Conservation (phyloP, 306 rosid species). For the Adenanthera pavonina region DNA sequence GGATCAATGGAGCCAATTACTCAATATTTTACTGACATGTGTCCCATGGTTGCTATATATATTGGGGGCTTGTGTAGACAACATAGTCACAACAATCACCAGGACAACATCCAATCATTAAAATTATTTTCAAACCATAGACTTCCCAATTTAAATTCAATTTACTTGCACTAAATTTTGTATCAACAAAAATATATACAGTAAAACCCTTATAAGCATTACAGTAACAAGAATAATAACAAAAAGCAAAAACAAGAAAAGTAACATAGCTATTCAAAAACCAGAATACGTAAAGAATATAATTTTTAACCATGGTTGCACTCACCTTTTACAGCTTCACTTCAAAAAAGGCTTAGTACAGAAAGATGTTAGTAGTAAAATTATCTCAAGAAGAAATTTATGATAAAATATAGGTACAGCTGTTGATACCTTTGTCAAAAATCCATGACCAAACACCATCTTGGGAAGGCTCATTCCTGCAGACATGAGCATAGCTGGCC, state of each 20-base stretch:
- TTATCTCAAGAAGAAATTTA: slow-evolving; percentile 35
- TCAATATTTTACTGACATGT: too few relatives aligned
- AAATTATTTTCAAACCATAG: not conserved
- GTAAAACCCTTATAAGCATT: not conserved
- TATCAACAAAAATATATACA: not conserved
- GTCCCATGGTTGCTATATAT: not conserved
- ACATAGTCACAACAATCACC: not conserved
- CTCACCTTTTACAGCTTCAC: slow-evolving; percentile 28
- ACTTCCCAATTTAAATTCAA: not conserved
- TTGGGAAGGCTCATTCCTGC: slow-evolving; percentile 91
- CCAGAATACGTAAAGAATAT: not conserved
- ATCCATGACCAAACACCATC: slow-evolving; percentile 97
- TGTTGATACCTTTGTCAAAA: slow-evolving; percentile 83
- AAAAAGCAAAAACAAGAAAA: not conserved
- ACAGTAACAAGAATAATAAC: not conserved
- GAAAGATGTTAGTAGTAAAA: slow-evolving; percentile 9
- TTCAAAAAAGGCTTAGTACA: slow-evolving; percentile 8
- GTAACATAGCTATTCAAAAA: not conserved
- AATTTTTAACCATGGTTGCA: slow-evolving; percentile 5
- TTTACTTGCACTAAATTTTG: slow-evolving; percentile 2
- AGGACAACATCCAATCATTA: not conserved
- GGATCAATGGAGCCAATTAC: too few relatives aligned
- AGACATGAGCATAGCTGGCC: slow-evolving; percentile 99
- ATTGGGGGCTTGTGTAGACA: not conserved
- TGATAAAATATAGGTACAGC: slow-evolving; percentile 27